phyloP scores from a whole-genome alignment of 257 asterid genomes.

The Solanum pinnatisectum region DNA sequence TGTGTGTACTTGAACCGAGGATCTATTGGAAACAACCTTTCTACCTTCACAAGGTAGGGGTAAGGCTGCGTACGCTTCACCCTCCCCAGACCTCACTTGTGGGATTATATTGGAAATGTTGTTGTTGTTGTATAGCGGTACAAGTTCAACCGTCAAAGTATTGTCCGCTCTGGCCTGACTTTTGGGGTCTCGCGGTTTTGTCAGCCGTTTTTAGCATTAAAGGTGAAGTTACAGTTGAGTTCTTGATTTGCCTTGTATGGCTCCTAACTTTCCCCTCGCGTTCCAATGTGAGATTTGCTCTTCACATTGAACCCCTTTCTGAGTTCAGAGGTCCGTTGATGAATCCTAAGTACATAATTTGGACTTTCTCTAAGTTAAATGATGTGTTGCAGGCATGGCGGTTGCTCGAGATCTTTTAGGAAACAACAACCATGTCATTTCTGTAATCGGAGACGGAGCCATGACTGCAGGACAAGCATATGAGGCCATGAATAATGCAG shows the following conservation, averaged over 20 bases:
- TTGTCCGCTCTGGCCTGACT: not conserved
- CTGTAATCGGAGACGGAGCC: slow-evolving; percentile 74
- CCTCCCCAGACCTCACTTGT: not conserved
- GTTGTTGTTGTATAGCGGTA: not conserved
- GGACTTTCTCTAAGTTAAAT: not conserved
- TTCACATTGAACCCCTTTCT: not conserved
- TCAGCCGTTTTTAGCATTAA: not conserved
- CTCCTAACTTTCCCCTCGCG: not conserved
- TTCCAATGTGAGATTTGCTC: not conserved
- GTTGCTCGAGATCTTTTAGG: slow-evolving; percentile 68
- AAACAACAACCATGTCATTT: slow-evolving; percentile 49
- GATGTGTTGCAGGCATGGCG: slow-evolving; percentile 51
- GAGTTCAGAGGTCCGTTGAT: not conserved
- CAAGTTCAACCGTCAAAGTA: not conserved
- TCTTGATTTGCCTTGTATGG: not conserved
- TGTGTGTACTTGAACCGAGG: not conserved
- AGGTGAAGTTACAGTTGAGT: not conserved
- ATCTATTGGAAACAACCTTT: not conserved
- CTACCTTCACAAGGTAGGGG: not conserved
- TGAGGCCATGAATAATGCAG: slow-evolving; percentile 85
- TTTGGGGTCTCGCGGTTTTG: not conserved
- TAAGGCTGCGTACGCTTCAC: not conserved
- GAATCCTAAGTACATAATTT: not conserved
- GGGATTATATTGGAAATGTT: not conserved
- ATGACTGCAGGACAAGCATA: slow-evolving; percentile 89